Base-by-base conservation (phyloP, 495 filamentous ascomycete genomes). In the Penicillium angulare region DNA sequence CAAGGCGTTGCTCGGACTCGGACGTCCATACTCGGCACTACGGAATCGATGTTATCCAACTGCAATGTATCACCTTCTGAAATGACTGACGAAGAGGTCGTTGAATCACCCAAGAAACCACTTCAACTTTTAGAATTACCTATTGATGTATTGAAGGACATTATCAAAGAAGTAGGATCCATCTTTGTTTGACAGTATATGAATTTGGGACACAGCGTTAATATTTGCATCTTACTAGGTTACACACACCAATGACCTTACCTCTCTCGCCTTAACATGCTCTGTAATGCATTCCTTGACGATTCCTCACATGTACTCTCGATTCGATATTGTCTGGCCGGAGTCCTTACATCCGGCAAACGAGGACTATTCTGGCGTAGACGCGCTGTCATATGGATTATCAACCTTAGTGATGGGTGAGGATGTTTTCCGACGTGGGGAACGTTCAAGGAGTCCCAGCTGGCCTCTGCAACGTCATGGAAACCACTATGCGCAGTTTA, bases 271-370 rank as follows among this genome's bases (percentile, higher is more conserved):
- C 6, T 73, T 90, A 40, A 89, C 89, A 26, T 89, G 90, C 69
- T 92, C 89, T 15, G 81, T 86, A n/a, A 79, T 97, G 12, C 88
- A 96, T 70, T 71, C 75, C 33, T 76, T 97, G 35, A 83, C 88
- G 0, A 86, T 92, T 13, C 90, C 90, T 8, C 82, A 86, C 46
- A 95, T 97, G 60, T 97, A 97, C 65, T 87, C 88, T 1, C 83
- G 89, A 21, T 96, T 97, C 64, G 89, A 96, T 63, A 96, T 96
- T 52, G 86, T 93, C 32, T 97, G 92, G 92, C 92, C 92, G 0
- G 89, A 95, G 55, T 81, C 79, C 5, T 72, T 79, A 36, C 56
- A 62, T 29, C 71, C 79, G 17, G 69, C 81, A 2, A 74, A 81
- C 3, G 84, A 88, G 49, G 81, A 87, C 42, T 78, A 85, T 10